Conservation (phyloP, 257 asterid species). For the Thymus mandschuricus region DNA sequence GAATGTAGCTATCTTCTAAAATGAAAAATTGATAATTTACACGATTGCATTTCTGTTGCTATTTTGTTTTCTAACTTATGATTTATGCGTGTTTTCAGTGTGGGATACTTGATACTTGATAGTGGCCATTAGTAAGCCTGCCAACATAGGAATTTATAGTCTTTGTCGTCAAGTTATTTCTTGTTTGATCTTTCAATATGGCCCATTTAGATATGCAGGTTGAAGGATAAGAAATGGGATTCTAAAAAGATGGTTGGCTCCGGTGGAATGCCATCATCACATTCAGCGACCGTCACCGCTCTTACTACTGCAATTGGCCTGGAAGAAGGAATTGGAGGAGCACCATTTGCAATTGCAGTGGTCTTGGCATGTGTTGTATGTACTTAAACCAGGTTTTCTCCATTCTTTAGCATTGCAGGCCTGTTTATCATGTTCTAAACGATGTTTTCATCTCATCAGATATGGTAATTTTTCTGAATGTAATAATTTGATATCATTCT, state of each 20-base stretch:
- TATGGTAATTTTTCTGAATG: slow-evolving; percentile 22
- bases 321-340: slow-evolving; percentile 76
- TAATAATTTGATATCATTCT: neutral
- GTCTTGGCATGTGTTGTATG: slow-evolving; percentile 98
- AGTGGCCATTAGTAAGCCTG: slow-evolving; percentile 7
- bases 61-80: neutral
- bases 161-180: slow-evolving; percentile 31
- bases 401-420: slow-evolving; percentile 48
- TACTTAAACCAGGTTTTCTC: slow-evolving; percentile 74
- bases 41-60: neutral
- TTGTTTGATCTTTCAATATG: slow-evolving; percentile 52
- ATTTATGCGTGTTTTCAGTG: neutral
- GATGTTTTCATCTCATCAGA: slow-evolving; percentile 29
- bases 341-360: slow-evolving; percentile 85
- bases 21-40: slow-evolving; percentile 3
- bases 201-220: slow-evolving; percentile 73
- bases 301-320: slow-evolving; percentile 80
- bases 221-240: slow-evolving; percentile 93
- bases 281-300: slow-evolving; percentile 89
- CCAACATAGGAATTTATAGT: slow-evolving; percentile 21
- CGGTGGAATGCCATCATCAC: slow-evolving; percentile 99
- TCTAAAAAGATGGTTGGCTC: slow-evolving; percentile 89
- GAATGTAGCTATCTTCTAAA: neutral
- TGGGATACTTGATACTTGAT: neutral
- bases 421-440: slow-evolving; percentile 30